Evolutionary conservation across 2,329 filamentous ascomycete genomes (phyloP).

Genomic region (Colletotrichum somersetense): DNA sequence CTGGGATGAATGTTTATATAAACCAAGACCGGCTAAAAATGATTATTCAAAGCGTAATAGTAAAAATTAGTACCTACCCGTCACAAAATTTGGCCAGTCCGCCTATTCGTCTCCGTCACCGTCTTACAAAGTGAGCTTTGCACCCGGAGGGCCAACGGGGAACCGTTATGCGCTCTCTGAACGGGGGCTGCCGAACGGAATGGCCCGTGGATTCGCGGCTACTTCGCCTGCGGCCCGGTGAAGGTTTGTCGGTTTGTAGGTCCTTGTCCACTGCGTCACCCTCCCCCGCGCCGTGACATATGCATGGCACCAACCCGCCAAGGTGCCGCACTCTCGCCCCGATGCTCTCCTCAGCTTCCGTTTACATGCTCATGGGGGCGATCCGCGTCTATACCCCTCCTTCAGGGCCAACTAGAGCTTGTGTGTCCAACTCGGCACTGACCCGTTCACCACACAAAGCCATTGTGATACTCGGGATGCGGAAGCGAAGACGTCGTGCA

Average conservation of each 20-base stretch:
- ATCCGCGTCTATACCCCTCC: too few species aligned
- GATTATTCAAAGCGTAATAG: slow-evolving; percentile 12
- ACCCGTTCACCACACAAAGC: neutral
- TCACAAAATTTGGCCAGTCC: neutral
- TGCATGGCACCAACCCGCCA: too few species aligned
- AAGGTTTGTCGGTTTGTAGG: too few species aligned
- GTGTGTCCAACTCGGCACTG: neutral
- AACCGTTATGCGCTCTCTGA: too few species aligned
- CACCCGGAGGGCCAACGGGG: neutral
- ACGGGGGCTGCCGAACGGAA: neutral
- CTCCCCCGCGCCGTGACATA: neutral
- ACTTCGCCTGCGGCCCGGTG: neutral
- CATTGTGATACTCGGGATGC: neutral
- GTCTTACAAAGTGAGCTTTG: neutral
- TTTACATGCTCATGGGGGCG: too few species aligned
- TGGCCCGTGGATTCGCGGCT: neutral
- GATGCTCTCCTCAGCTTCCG: neutral
- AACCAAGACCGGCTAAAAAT: neutral
- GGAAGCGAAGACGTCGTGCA: neutral
- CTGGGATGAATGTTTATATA: neutral
- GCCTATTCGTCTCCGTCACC: too few species aligned
- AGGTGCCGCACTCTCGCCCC: too few species aligned
- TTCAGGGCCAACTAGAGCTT: neutral
- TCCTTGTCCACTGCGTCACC: too few species aligned
- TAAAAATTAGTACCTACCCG: slow-evolving; percentile 1